Evolutionary conservation across 1,284 basidiomycete genomes (phyloP).

Genomic region (Tylopilus sp.): DNA sequence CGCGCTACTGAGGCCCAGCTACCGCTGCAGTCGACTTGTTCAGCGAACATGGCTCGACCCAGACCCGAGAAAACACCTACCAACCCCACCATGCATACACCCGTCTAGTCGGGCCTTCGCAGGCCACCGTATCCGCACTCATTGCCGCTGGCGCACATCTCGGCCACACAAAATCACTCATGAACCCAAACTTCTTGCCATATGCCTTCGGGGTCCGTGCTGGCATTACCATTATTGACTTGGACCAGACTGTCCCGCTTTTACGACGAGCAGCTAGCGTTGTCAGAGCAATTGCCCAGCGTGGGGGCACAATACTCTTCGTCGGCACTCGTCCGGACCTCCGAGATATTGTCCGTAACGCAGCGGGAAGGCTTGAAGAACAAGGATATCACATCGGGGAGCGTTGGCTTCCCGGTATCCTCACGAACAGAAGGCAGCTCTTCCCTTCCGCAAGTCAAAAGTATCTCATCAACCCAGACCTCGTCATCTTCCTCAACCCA

Average conservation of each 20-base stretch:
- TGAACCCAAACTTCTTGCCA: conserved; percentile 88
- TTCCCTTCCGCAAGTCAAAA: conserved; percentile 64
- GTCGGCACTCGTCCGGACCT: conserved; percentile 85
- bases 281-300: conserved; percentile 77
- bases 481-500: conserved; percentile 89
- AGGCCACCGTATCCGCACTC: conserved; percentile 85
- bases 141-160: conserved; percentile 93
- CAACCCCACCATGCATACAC: conserved; percentile 74
- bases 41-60: conserved; percentile 74
- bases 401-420: conserved; percentile 90
- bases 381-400: conserved; percentile 84
- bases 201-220: conserved; percentile 93
- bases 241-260: conserved; percentile 91
- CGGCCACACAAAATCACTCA: conserved; percentile 81
- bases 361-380: conserved; percentile 74
- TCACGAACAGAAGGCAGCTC: conserved; percentile 87
- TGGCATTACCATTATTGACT: conserved; percentile 91
- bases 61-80: conserved; percentile 68
- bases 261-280: conserved; percentile 89
- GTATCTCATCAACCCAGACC: conserved; percentile 75
- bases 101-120: conserved; percentile 57
- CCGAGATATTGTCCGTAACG: conserved; percentile 73
- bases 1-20: conserved; percentile 17
- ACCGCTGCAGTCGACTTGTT: conserved; percentile 59
- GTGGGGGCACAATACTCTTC: conserved; percentile 87